Evolutionary conservation across 805 yeast species (phyloP).

Genomic region (Helenozyma baotianmanensis): DNA sequence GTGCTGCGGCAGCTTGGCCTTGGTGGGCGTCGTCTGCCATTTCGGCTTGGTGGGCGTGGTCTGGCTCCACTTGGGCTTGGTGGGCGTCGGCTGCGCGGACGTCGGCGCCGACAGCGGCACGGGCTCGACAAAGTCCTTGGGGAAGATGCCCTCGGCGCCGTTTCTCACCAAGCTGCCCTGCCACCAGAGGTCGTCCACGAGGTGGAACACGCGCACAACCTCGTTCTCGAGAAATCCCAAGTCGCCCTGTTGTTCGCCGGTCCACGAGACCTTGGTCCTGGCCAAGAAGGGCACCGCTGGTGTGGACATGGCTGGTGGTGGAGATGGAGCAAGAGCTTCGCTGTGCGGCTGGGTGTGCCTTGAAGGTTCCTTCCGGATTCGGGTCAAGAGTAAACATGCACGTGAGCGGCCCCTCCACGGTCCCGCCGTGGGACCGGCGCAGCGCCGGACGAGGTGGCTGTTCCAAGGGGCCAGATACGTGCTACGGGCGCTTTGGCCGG

Average conservation of each 20-base stretch:
- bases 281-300: slow-evolving; percentile 66
- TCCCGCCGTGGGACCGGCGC: too few relatives aligned
- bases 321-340: not conserved
- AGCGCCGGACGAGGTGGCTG: too few relatives aligned
- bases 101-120: slow-evolving; percentile 22
- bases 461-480: too few relatives aligned
- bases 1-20: not conserved
- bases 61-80: slow-evolving; percentile 3
- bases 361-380: slow-evolving; percentile 9
- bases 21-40: slow-evolving; percentile 10
- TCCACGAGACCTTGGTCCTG: slow-evolving; percentile 85
- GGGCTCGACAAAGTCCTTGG: slow-evolving; percentile 75
- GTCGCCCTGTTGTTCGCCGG: slow-evolving; percentile 86
- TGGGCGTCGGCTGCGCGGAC: slow-evolving; percentile 8
- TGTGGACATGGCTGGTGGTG: slow-evolving; percentile 15
- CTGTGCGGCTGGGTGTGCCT: not conserved
- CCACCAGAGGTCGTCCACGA: slow-evolving; percentile 91
- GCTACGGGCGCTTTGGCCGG: too few relatives aligned
- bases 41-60: slow-evolving; percentile 4
- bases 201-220: slow-evolving; percentile 72
- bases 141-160: slow-evolving; percentile 80
- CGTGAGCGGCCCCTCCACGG: too few relatives aligned
- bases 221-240: slow-evolving; percentile 94
- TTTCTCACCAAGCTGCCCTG: slow-evolving; percentile 78
- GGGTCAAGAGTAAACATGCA: slow-evolving; percentile 8